Base-by-base conservation (phyloP, 768 basidiomycete genomes). In the Xanthoconium purpureum region DNA sequence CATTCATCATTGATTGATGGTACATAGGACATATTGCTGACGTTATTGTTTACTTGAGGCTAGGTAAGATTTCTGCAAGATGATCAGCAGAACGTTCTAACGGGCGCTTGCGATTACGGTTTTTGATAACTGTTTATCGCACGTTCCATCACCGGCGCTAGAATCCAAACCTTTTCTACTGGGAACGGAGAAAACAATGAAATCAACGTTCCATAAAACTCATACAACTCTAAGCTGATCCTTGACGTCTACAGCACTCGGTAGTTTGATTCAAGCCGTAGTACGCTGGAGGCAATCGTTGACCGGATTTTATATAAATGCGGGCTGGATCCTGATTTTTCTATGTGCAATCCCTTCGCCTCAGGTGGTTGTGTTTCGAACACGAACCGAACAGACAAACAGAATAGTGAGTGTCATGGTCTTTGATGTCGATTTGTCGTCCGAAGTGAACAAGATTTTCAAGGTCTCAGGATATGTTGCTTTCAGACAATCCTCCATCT, bases 231-330 rank as follows among this genome's bases (percentile, higher is more conserved):
- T 13, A 13, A 36, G 14, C 32, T 5, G 29, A 33, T 28, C 33
- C 15, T 46, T 40, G 40, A 38, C 18, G 18, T 30, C 17, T 35
- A 43, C 56, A 52, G 50, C 46, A 32, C 9, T 43, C 45, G 35
- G 53, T 14, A 18, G 37, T 11, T 36, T n/a, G 32, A 9, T 8
- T 13, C 30, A 18, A 35, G 10, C 39, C 20, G 33, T 32, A 36
- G 33, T 32, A 36, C 2, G 12, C 40, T 14, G 24, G 35, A 29
- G 32, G 39, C 8, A 29, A 18, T 50, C 10, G 28, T 33, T 20
- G 10, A 43, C 24, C 24, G 13, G 7, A 9, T 48, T n/a, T 14
- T 13, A 36, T 58, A 60, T 64, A 66, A 65, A 60, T 35, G 17
- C 30, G 15, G 3, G 3, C 1, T 28, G 38, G 17, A 37, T 44